Conservation (phyloP, 179 eudicot species). For the Pouteria campechiana region DNA sequence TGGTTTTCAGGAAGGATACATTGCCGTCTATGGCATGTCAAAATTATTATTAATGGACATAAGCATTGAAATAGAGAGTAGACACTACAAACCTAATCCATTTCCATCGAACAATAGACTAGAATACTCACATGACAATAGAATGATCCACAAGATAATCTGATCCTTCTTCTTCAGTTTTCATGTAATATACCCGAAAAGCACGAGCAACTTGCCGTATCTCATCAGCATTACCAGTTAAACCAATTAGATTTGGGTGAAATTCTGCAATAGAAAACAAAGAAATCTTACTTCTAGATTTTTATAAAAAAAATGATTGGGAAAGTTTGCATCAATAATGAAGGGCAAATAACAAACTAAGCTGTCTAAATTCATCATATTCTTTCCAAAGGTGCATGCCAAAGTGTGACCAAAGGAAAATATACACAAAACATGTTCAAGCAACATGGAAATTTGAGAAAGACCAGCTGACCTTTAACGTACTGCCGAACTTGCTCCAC, state of each 20-base stretch:
- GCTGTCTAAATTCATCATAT: no score
- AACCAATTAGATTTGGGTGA: conserved; percentile 80
- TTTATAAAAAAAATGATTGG: background rate
- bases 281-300: background rate
- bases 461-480: conserved; percentile 78
- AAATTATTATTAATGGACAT: no score
- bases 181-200: conserved; percentile 93
- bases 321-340: background rate
- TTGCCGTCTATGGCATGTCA: no score
- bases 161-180: conserved; percentile 86
- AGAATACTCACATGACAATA: conserved; percentile 66
- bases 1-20: no score
- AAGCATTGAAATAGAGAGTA: no score
- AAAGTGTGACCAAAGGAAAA: no score
- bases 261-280: conserved; percentile 41
- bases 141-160: conserved; percentile 98
- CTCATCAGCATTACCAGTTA: conserved; percentile 81
- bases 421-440: no score
- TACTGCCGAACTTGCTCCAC: conserved; percentile 93
- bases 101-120: background rate
- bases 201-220: conserved; percentile 81
- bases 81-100: background rate
- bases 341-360: background rate
- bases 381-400: no score
- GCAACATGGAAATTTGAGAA: no score